Conservation (phyloP, 495 filamentous ascomycete genomes). For the Podospora bellae-mahoneyi region DNA sequence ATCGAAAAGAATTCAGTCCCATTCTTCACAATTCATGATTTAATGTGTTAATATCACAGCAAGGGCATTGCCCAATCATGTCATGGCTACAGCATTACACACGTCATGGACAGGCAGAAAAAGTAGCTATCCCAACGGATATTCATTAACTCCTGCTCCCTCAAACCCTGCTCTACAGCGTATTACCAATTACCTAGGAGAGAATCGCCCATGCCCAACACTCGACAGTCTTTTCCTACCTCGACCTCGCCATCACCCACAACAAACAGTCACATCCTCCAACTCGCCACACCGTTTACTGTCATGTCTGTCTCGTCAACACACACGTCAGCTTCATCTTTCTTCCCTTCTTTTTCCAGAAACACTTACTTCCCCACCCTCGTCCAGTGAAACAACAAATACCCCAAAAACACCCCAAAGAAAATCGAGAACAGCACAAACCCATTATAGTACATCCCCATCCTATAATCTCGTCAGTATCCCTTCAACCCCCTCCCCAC, state of each 20-base stretch:
- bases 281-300: neutral
- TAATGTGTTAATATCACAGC: too few relatives aligned
- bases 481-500: neutral
- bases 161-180: neutral
- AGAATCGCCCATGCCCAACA: neutral
- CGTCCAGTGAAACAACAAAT: constrained; percentile 1
- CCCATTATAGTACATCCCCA: constrained; percentile 9
- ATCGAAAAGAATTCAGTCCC: too few relatives aligned
- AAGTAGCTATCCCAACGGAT: neutral
- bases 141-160: neutral
- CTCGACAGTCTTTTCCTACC: neutral
- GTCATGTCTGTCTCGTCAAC: neutral
- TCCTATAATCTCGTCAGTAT: too few relatives aligned
- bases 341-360: neutral
- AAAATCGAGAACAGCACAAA: constrained; percentile 4
- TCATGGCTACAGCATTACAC: too few relatives aligned
- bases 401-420: constrained; percentile 7
- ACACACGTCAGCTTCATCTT: neutral
- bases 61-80: too few relatives aligned
- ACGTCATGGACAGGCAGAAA: neutral
- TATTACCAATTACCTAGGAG: neutral
- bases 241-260: neutral
- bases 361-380: constrained; percentile 1
- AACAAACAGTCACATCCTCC: neutral
- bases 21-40: too few relatives aligned